Evolutionary conservation across 495 filamentous ascomycete genomes (phyloP), one percentile per base, ranked within the genome.

Genomic region (Xylaria sp.): DNA sequence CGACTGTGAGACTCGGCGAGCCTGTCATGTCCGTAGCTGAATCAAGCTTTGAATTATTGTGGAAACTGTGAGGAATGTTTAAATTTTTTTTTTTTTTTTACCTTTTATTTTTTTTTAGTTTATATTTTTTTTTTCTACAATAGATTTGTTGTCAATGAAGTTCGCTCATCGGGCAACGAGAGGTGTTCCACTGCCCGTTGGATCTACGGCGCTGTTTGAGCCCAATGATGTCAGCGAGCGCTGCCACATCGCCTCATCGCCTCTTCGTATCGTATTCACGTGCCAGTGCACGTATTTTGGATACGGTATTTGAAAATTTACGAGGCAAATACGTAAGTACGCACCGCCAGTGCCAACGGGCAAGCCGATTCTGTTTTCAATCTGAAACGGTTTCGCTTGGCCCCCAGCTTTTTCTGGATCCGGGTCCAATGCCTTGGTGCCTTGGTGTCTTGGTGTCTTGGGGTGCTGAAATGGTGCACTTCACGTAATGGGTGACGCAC

Each of bases 141-240:
- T n/a, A n/a, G 57, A 37, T 14, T 37, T 21, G 33, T 37, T 37
- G 55, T 58, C 5, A 26, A 26, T 53, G 24, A 31, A 57, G 0
- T 33, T 55, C 9, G 6, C 14, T n/a, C 29, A 58, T 58, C 53
- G 53, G 29, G 29, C 53, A 35, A 58, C 53, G 53, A 29, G 53
- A 21, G 21, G 5, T 35, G 14, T 58, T 35, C 53, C 53, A 58
- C 26, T 58, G 19, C 17, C 35, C 17, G 53, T 33, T 58, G 29
- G 21, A 46, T n/a, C 24, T 21, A 8, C 3, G 5, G 12, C 15
- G 29, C 35, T 52, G 63, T 37, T 40, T 17, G 33, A 66, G 62
- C 62, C 46, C 44, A 31, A 66, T 66, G 62, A 64, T 64, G 61
- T 64, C 61, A 52, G 62, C 41, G 11, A 52, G 62, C 41, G 11